phyloP scores from a whole-genome alignment of 106 monocot genomes.

The Ottelia alismoides region DNA sequence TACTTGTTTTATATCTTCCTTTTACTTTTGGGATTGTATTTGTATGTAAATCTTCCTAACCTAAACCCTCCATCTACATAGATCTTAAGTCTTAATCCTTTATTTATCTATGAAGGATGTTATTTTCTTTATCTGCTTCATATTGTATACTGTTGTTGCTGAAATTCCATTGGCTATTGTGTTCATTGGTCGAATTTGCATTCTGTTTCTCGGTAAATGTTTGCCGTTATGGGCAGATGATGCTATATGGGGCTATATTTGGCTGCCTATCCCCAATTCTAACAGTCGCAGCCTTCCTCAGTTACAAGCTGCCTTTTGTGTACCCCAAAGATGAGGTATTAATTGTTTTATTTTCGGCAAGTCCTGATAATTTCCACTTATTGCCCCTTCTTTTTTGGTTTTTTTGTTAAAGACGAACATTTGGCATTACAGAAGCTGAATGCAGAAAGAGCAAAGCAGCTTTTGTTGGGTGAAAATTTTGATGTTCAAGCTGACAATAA shows the following conservation, averaged over 20 bases:
- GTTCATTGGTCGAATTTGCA: too few species aligned
- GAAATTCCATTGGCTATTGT: too few species aligned
- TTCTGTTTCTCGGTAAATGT: too few species aligned
- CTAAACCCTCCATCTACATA: too few species aligned
- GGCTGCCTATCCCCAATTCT: conserved; percentile 90
- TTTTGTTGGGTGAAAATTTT: conserved; percentile 34
- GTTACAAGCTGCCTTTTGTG: conserved; percentile 86
- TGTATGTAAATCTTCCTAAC: too few species aligned
- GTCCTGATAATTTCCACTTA: background rate
- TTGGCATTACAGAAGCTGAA: conserved; percentile 58
- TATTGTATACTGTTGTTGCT: too few species aligned
- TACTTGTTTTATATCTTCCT: too few species aligned
- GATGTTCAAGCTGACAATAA: conserved; percentile 23
- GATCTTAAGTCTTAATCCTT: too few species aligned
- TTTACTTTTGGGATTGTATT: too few species aligned
- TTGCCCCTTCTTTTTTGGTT: background rate
- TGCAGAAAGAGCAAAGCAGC: conserved; percentile 64
- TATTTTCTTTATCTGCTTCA: too few species aligned
- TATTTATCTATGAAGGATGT: too few species aligned
- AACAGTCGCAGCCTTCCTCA: conserved; percentile 84
- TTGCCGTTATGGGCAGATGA: conserved; percentile 79
- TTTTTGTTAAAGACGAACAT: conserved; percentile 2
- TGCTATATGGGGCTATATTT: conserved; percentile 97
- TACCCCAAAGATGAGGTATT: conserved; percentile 82
- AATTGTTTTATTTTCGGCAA: too few species aligned